Percentiles rank a stretch among this genome's conserved stretches.
phyloP scores from a whole-genome alignment of 306 rosid genomes.

The Prunus mira region DNA sequence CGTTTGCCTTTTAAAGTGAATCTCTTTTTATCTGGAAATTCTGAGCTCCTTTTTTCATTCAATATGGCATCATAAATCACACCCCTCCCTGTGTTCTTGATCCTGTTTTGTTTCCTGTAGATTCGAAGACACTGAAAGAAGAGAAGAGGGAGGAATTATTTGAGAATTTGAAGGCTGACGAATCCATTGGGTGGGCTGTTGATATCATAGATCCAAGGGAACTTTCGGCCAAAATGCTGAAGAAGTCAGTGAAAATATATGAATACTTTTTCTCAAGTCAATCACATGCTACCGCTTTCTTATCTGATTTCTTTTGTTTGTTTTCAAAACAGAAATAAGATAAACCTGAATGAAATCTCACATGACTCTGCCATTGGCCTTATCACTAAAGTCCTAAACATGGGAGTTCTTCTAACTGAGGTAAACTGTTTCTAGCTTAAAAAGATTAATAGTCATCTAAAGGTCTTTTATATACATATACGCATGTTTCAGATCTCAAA shows the following conservation, averaged over 20 bases:
- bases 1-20: neutral
- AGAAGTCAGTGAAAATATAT: conserved; percentile 36
- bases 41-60: neutral
- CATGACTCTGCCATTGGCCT: conserved; percentile 90
- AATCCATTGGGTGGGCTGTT: conserved; percentile 85
- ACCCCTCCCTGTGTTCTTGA: neutral
- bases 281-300: conserved; percentile 4
- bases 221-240: conserved; percentile 85
- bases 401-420: conserved; percentile 93
- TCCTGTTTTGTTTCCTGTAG: conserved; percentile 34
- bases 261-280: neutral
- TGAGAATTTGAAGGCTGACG: conserved; percentile 56
- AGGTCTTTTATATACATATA: neutral
- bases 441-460: neutral
- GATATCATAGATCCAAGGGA: conserved; percentile 82
- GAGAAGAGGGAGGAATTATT: conserved; percentile 93
- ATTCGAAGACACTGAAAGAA: conserved; percentile 91
- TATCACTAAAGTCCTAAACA: conserved; percentile 50
- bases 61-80: neutral
- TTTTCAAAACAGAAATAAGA: conserved; percentile 57
- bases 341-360: conserved; percentile 86
- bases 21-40: neutral
- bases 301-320: conserved; percentile 6
- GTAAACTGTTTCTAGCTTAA: conserved; percentile 30
- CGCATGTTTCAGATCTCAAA: neutral